phyloP scores from a whole-genome alignment of 805 yeast species.

The Kazachstania bromeliacearum region DNA sequence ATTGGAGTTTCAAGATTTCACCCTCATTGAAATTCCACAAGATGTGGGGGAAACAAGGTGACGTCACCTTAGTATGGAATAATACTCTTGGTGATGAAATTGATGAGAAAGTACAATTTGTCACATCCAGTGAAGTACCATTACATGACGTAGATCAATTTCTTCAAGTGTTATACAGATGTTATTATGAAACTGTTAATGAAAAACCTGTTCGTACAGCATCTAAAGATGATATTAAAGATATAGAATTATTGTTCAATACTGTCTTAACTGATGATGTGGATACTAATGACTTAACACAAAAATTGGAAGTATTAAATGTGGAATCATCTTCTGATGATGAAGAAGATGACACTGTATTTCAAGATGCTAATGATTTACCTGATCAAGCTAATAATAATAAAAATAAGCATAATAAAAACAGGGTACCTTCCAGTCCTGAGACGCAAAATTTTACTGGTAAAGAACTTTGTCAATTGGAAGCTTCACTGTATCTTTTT shows the following conservation, averaged over 20 bases:
- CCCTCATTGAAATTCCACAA: conserved; percentile 49
- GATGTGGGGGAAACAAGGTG: conserved; percentile 43
- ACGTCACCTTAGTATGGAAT: conserved; percentile 61
- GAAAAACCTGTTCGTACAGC: conserved; percentile 41
- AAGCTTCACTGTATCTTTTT: conserved; percentile 44
- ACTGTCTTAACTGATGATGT: conserved; percentile 14
- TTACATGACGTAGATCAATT: conserved; percentile 48
- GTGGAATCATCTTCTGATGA: conserved; percentile 2
- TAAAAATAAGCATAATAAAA: conserved; percentile 1
- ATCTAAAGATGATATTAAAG: conserved; percentile 40
- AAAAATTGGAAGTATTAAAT: conserved; percentile 1
- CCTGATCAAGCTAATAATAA: not conserved
- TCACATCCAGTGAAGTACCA: conserved; percentile 53
- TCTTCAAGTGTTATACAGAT: conserved; percentile 49
- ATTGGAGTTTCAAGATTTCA: conserved; percentile 61
- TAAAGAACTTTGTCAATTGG: conserved; percentile 5
- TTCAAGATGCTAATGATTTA: conserved; percentile 16
- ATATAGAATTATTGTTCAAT: conserved; percentile 35
- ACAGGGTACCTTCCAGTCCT: conserved; percentile 6
- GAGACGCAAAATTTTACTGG: conserved; percentile 9
- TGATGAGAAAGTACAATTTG: conserved; percentile 77
- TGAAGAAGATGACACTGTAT: conserved; percentile 10
- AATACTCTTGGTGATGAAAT: conserved; percentile 75
- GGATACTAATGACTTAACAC: not conserved
- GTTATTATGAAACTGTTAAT: conserved; percentile 71